Base-by-base conservation (phyloP, 2,329 filamentous ascomycete species). In the Neocatenulostroma microsporum region DNA sequence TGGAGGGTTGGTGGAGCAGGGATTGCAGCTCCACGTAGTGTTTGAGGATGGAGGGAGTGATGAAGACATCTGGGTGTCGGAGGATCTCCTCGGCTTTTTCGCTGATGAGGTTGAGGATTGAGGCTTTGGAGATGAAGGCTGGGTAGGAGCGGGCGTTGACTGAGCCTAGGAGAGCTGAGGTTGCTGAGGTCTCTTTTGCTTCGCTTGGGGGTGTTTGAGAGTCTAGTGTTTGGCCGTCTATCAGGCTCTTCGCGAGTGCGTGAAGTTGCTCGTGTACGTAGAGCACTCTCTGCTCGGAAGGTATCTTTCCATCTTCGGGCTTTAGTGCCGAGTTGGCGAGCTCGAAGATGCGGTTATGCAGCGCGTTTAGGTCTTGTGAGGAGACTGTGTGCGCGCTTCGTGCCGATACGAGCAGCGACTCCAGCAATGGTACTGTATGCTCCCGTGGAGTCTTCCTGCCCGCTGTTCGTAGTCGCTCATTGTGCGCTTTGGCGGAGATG, bases 1-100 rank as follows among this genome's bases (percentile, higher is more conserved):
- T 79, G 46, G 84, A 76, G 3, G 86, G 80, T 39, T 74, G 78
- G 43, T 78, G 74, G 28, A 96, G 73, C 9, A 79, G 71, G 19
- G 79, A 71, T 58, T 94, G 86, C 29, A 85, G 76, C 24, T 75
- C 70, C 44, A 94, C 79, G 61, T 95, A 96, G 48, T 74, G 61
- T 39, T 74, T 68, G 25, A 96, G 74, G 21, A 89, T 67, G 20
- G 73, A 67, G 7, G 81, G 76, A 4, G 84, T 83, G 55, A 96
- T 83, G 63, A 87, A 84, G 31, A 95, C 79, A 42, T 81, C 78
- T 3, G 82, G 78, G 49, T 89, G 76, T 31, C 73, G 72, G 41
- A 94, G 59, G 37, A 95, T 73, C 24, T 72, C 67, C 57, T 84
- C 82, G n/a, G 82, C 78, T 11, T 72, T 61, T 15, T 63, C 58